A percentile compares a stretch with the other conserved stretches of the same genome.
phyloP scores from a whole-genome alignment of 2,329 filamentous ascomycete genomes.

The Emmonsiellopsis sp. region DNA sequence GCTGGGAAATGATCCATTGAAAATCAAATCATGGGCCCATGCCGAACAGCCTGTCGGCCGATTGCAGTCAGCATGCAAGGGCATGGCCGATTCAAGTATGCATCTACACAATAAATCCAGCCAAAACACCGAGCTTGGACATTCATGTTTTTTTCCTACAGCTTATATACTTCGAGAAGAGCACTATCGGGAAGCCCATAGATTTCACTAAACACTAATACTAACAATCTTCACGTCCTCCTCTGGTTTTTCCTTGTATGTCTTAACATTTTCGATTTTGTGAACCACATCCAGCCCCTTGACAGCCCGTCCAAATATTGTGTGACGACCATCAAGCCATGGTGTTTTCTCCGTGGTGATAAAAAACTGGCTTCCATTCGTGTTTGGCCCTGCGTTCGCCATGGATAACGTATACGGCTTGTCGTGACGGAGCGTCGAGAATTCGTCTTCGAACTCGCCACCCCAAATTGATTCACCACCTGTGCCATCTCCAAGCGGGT shows the following conservation, averaged over 20 bases:
- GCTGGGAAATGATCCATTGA: no score
- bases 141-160: no score
- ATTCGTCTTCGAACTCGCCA: conserved; percentile 87
- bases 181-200: no score
- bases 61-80: no score
- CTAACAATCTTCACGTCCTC: conserved; percentile 97
- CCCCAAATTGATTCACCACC: conserved; percentile 91
- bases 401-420: conserved; percentile 95
- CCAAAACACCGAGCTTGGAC: no score
- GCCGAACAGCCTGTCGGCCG: no score
- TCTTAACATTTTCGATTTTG: conserved; percentile 84
- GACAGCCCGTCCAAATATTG: conserved; percentile 84
- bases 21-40: no score
- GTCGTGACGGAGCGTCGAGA: conserved; percentile 83
- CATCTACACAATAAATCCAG: no score
- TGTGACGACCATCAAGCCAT: conserved; percentile 94
- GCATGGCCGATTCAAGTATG: no score
- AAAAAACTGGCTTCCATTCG: conserved; percentile 95
- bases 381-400: conserved; percentile 93
- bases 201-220: conserved; percentile 42
- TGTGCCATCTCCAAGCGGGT: conserved; percentile 80
- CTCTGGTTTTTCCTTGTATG: conserved; percentile 85
- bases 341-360: conserved; percentile 96
- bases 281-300: conserved; percentile 91
- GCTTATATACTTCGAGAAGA: no score